Evolutionary conservation across 1,284 basidiomycete species (phyloP).

Genomic region (Irpex lacteus): DNA sequence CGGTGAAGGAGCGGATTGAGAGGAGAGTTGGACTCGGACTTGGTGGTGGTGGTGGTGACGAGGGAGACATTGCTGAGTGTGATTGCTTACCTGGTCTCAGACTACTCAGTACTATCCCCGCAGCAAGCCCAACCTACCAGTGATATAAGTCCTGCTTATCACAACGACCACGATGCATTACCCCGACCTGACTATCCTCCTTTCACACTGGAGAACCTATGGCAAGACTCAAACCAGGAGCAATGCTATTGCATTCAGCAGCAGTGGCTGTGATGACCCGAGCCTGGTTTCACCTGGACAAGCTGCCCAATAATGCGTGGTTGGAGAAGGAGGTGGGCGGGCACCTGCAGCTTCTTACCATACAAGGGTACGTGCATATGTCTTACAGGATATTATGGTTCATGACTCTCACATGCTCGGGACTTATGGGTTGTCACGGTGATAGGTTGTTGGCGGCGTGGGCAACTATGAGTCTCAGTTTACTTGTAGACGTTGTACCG

Average conservation of each 20-base stretch:
- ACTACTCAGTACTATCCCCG: no score
- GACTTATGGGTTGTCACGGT: neutral
- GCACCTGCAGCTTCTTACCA: constrained; percentile 71
- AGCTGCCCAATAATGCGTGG: constrained; percentile 34
- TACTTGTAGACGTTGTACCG: constrained; percentile 51
- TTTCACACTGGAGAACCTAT: neutral
- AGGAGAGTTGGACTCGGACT: neutral
- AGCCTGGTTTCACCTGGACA: constrained; percentile 40
- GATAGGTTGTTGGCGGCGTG: constrained; percentile 48
- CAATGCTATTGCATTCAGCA: constrained; percentile 37
- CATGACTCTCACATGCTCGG: neutral
- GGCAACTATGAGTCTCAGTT: constrained; percentile 48
- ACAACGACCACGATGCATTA: no score
- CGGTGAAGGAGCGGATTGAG: constrained; percentile 8
- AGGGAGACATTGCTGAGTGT: constrained; percentile 3
- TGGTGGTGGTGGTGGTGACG: constrained; percentile 8
- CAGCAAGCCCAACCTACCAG: no score
- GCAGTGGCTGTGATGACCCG: constrained; percentile 45
- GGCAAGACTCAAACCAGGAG: constrained; percentile 10
- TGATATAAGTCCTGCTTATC: no score
- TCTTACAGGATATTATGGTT: neutral
- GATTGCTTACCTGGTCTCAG: no score
- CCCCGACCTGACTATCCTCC: neutral
- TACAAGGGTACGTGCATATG: constrained; percentile 56
- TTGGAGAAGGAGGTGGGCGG: constrained; percentile 56